Base-by-base conservation (phyloP, 2,329 filamentous ascomycete genomes). In the Bipolaris cookei region DNA sequence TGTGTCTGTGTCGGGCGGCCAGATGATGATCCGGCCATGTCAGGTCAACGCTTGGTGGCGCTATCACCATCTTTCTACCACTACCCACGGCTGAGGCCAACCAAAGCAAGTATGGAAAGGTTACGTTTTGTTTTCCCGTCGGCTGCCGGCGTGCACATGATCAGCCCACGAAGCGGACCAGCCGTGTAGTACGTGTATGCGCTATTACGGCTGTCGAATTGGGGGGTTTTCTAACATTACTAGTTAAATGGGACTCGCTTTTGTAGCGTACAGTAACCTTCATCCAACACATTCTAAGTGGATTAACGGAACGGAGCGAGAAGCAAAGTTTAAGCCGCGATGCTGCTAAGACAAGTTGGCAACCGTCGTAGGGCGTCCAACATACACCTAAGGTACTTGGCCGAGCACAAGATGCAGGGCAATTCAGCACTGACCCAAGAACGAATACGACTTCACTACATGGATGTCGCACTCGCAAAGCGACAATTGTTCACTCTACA, bases 221-320 rank as follows among this genome's bases (percentile, higher is more conserved):
- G 6, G 5, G n/a, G 6, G 21, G 14, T 14, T 28, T 20, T 16
- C 28, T 18, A 46, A 20, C 30, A 21, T 3, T 11, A 30, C 13
- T 30, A 18, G 43, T 21, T 35, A 7, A 18, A 20, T 4, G 18
- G 43, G 43, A 5, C 43, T 21, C 21, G 11, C 43, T 34, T 23
- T 32, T 49, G 39, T 50, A 50, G 51, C 37, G 37, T 54, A 43
- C 25, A 28, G 8, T 28, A 28, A 28, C 45, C 51, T 20, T 50
- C 18, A 20, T 37, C 32, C 11, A 32, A 20, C 30, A 23, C 10
- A 18, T 18, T 30, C 38, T 37, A 11, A 48, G 44, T 54, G 25
- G 20, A 47, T 45, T 37, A 50, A 49, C 51, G 45, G 51, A 54
- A 54, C 51, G 45, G 51, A 42, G 51, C 44, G 44, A 49, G 51